These are phyloP conservation scores for Porpolomopsis calyptriformis DNA, from an alignment of 768 basidiomycete species.

Conservation along the genomic window DNA sequence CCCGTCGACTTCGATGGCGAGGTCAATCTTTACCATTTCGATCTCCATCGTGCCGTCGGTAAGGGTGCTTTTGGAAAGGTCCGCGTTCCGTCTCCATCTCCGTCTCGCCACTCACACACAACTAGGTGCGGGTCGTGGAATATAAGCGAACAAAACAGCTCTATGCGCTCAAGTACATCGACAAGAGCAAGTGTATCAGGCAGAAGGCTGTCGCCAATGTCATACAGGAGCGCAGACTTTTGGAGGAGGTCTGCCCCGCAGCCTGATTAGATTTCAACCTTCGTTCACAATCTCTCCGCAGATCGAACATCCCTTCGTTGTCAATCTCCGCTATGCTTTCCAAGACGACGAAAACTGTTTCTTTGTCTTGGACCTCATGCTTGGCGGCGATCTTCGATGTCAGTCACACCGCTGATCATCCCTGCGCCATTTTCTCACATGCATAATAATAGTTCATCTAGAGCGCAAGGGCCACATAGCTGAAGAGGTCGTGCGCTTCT, in stretches of 20 bases:
- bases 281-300: slow-evolving; percentile 18
- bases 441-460: slow-evolving; percentile 56
- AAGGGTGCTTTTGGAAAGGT: slow-evolving; percentile 99
- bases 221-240: slow-evolving; percentile 83
- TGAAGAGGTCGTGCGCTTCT: slow-evolving; percentile 74
- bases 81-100: slow-evolving; percentile 14
- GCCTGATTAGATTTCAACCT: not conserved
- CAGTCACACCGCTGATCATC: slow-evolving; percentile 23
- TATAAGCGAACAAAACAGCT: slow-evolving; percentile 88
- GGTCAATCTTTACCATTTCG: slow-evolving; percentile 90
- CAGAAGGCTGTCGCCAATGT: slow-evolving; percentile 89
- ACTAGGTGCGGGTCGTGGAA: slow-evolving; percentile 90
- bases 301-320: slow-evolving; percentile 85
- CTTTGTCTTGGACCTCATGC: slow-evolving; percentile 94
- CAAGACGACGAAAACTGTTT: slow-evolving; percentile 98
- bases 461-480: slow-evolving; percentile 56
- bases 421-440: slow-evolving; percentile 5
- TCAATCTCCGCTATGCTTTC: slow-evolving; percentile 90
- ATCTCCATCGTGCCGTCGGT: slow-evolving; percentile 89
- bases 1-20: slow-evolving; percentile 81
- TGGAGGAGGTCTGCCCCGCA: slow-evolving; percentile 66
- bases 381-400: slow-evolving; percentile 91
- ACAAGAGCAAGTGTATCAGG: slow-evolving; percentile 84
- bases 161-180: slow-evolving; percentile 96
- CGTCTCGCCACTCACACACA: slow-evolving; percentile 7